Evolutionary conservation across 1,284 basidiomycete species (phyloP), one percentile per base, ranked within the genome.

Genomic region (Fereydounia khargensis): DNA sequence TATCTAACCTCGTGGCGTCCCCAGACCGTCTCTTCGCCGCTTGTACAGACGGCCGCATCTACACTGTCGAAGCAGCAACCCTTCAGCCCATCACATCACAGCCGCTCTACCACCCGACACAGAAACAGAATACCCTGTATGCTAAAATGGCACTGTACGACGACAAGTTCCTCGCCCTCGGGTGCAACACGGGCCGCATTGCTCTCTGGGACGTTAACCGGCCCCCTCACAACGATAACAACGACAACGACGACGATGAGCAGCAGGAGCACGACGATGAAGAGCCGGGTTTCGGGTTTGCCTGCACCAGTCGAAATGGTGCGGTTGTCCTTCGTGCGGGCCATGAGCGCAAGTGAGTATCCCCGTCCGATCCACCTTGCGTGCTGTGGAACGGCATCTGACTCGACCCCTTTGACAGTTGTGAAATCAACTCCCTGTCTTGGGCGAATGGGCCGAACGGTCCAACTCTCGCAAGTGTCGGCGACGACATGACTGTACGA

Each of bases 71-170:
- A 23, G 36, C 21, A 2, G 9, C 28, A 3, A 16, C 36, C 14
- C 19, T 28, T 27, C 21, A n/a, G 30, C 45, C 32, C 47, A 35
- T 16, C 33, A 39, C 6, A 34, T 51, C 3, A 20, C 17, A 3
- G 19, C 33, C 1, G 33, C 45, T 69, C 25, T 65, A 65, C 41
- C 43, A 67, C 17, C 49, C 51, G 14, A 48, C 54, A n/a, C 70
- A 73, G 45, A 50, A 58, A 23, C 57, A 55, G 7, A 74, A 74
- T 35, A 65, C 69, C 32, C 58, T 74, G 20, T 74, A 69, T 43
- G 68, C 71, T 16, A 57, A 66, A 1, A 49, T 71, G 55, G 57
- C 69, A 16, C 53, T 74, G 25, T 51, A 62, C 42, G 52, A 73
- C 24, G 70, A 71, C 20, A 50, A 61, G 3, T 63, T 61, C 16